These are phyloP conservation scores for Sclerotinia glacialis DNA, from an alignment of 2,329 filamentous ascomycete genomes.

Conservation along the genomic window DNA sequence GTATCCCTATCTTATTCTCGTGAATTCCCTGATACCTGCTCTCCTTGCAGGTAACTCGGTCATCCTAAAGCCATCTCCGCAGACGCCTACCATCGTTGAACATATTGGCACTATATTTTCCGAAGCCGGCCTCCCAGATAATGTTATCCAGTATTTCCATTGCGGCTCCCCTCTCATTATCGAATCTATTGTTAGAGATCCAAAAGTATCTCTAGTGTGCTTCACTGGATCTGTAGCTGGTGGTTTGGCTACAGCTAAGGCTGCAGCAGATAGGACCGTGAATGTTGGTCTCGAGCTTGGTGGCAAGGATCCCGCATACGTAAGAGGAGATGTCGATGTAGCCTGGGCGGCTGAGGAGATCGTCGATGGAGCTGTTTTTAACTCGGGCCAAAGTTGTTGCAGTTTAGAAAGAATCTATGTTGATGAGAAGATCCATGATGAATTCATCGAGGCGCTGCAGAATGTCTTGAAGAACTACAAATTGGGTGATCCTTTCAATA, in stretches of 20 bases:
- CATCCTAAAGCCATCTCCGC: constrained; percentile 90
- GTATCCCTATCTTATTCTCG: constrained; percentile 92
- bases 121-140: constrained; percentile 75
- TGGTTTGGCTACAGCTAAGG: constrained; percentile 80
- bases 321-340: constrained; percentile 80
- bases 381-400: constrained; percentile 97
- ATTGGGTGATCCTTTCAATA: constrained; percentile 82
- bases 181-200: constrained; percentile 73
- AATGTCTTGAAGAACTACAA: constrained; percentile 78
- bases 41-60: constrained; percentile 86
- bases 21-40: constrained; percentile 92
- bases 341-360: constrained; percentile 92
- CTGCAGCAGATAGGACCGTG: constrained; percentile 79
- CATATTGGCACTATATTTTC: constrained; percentile 73
- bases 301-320: constrained; percentile 91
- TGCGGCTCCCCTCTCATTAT: constrained; percentile 75
- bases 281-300: constrained; percentile 88
- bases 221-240: constrained; percentile 93
- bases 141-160: constrained; percentile 91
- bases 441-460: constrained; percentile 75
- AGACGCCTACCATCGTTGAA: constrained; percentile 90
- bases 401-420: constrained; percentile 91
- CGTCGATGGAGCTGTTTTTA: constrained; percentile 94
- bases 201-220: constrained; percentile 76
- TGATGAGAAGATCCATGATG: constrained; percentile 76